Conservation (phyloP, 176 grass and related monocot species). For the Luzula sylvatica region DNA sequence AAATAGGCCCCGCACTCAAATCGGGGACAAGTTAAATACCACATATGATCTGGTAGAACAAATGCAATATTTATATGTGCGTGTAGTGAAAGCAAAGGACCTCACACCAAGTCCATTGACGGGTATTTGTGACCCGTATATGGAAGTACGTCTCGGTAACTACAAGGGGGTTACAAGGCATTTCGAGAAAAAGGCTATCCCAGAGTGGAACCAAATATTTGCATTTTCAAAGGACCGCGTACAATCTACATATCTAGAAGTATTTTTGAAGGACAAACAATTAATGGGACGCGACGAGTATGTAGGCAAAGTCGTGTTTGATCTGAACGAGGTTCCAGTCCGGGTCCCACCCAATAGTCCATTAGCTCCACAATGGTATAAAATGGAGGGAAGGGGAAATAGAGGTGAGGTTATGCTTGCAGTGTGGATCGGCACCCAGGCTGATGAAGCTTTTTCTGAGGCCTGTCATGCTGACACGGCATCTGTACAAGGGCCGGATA, state of each 20-base stretch:
- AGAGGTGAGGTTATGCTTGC: slow-evolving; percentile 46
- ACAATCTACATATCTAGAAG: slow-evolving; percentile 56
- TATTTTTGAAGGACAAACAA: slow-evolving; percentile 40
- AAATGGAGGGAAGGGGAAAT: slow-evolving; percentile 28
- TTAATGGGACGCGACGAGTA: slow-evolving; percentile 30
- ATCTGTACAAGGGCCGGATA: slow-evolving; percentile 14
- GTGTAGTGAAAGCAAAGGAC: slow-evolving; percentile 60
- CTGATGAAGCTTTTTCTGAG: slow-evolving; percentile 45
- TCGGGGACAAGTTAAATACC: slow-evolving; percentile 41
- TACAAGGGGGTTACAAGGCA: slow-evolving; percentile 38
- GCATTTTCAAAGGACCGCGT: slow-evolving; percentile 55
- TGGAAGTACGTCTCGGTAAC: slow-evolving; percentile 59
- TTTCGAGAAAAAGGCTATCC: slow-evolving; percentile 14
- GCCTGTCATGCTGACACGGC: slow-evolving; percentile 35
- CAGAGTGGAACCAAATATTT: slow-evolving; percentile 81
- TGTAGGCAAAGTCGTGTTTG: slow-evolving; percentile 48
- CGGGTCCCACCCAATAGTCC: slow-evolving; percentile 70
- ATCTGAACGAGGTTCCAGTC: slow-evolving; percentile 45
- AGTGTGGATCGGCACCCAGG: slow-evolving; percentile 58
- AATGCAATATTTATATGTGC: slow-evolving; percentile 72
- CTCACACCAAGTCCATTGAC: slow-evolving; percentile 21
- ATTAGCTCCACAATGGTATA: slow-evolving; percentile 70
- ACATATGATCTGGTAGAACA: slow-evolving; percentile 72
- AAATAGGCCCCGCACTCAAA: not conserved
- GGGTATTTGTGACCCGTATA: slow-evolving; percentile 40